Conservation (phyloP, 2,329 filamentous ascomycete genomes). For the Eutypella sp. region DNA sequence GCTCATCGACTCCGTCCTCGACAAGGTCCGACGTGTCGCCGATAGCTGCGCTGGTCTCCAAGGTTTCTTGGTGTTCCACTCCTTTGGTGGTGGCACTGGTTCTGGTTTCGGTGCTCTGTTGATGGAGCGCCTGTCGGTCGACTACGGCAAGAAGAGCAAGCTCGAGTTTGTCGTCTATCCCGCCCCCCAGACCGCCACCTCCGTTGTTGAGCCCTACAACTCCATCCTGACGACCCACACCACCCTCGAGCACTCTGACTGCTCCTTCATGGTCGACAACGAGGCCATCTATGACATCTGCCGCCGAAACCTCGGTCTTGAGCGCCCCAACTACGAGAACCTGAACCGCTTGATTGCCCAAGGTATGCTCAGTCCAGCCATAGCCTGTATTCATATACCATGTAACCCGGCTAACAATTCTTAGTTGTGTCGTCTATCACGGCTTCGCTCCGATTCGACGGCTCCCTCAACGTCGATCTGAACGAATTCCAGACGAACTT, state of each 20-base stretch:
- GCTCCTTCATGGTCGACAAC: conserved; percentile 99
- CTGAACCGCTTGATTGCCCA: conserved; percentile 98
- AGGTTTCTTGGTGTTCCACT: conserved; percentile 99
- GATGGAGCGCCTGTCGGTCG: conserved; percentile 97
- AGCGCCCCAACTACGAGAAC: conserved; percentile 98
- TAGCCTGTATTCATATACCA: conserved; percentile 2
- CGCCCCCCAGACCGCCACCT: conserved; percentile 92
- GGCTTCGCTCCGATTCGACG: conserved; percentile 95
- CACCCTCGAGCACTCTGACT: conserved; percentile 98
- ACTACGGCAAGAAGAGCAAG: conserved; percentile 99
- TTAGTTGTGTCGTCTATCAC: conserved; percentile 96
- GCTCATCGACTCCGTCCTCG: conserved; percentile 94
- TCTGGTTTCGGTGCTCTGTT: conserved; percentile 97
- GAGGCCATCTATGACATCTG: conserved; percentile 99
- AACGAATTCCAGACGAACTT: conserved; percentile 99
- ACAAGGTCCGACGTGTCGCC: conserved; percentile 95
- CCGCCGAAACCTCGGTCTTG: conserved; percentile 93
- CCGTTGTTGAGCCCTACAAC: conserved; percentile 99
- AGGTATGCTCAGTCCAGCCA: conserved; percentile 62
- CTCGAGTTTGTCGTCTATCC: conserved; percentile 99
- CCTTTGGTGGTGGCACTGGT: conserved; percentile 96
- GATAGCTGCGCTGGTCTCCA: conserved; percentile 98
- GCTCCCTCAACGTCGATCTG: conserved; percentile 96
- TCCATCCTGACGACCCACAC: conserved; percentile 98
- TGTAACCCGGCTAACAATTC: conserved; percentile 22